phyloP scores from a whole-genome alignment of 371 early-diverging fungal species.

The Saksenaea vasiformis region DNA sequence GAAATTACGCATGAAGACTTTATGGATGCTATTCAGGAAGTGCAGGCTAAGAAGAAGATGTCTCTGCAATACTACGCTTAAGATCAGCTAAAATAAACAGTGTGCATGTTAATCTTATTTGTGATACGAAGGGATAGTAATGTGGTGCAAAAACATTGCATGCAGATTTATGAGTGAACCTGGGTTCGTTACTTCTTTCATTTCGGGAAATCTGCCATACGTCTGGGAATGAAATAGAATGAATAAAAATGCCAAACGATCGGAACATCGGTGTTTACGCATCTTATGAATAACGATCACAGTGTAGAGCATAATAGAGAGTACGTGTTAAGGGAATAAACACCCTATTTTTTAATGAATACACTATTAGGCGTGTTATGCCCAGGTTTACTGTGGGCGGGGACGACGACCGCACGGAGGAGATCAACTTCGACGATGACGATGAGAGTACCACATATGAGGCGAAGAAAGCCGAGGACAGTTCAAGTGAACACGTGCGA shows the following conservation, averaged over 20 bases:
- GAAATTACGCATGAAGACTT: conserved; percentile 98
- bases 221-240: neutral
- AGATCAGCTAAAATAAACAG: conserved; percentile 14
- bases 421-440: conserved; percentile 1
- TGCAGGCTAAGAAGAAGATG: conserved; percentile 99
- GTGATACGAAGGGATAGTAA: neutral
- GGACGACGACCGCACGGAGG: neutral
- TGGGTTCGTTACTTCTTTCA: neutral
- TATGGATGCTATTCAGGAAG: conserved; percentile 99
- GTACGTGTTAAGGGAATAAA: neutral
- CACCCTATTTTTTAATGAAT: neutral
- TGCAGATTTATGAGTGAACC: neutral
- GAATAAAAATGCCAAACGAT: conserved; percentile 1
- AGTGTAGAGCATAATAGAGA: neutral
- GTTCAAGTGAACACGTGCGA: neutral
- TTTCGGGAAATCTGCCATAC: neutral
- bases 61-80: conserved; percentile 94
- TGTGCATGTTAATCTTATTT: neutral
- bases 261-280: neutral
- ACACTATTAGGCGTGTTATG: neutral
- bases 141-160: neutral
- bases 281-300: neutral
- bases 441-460: neutral
- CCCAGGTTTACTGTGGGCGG: conserved; percentile 1
- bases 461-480: neutral